These are phyloP conservation scores for Metschnikowia colocasiae DNA, from an alignment of 805 yeast species.

Conservation along the genomic window DNA sequence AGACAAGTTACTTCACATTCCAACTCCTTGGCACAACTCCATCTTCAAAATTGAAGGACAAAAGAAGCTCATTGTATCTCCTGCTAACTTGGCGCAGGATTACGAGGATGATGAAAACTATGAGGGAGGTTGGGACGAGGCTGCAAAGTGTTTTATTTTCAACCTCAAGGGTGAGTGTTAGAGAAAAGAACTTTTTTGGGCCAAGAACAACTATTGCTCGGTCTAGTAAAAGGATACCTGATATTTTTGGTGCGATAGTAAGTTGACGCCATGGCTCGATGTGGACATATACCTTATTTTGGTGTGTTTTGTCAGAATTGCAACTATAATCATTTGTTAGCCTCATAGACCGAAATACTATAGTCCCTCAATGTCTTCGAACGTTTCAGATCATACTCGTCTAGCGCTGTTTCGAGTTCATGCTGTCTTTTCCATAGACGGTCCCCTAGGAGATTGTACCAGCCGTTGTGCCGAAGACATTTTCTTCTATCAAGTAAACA, in stretches of 20 bases:
- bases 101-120: conserved; percentile 13
- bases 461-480: conserved; percentile 53
- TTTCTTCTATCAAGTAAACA: conserved; percentile 55
- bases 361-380: conserved; percentile 32
- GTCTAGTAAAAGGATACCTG: not conserved
- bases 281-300: not conserved
- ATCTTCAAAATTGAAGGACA: conserved; percentile 42
- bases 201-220: not conserved
- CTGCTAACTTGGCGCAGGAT: conserved; percentile 11
- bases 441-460: conserved; percentile 41
- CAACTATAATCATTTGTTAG: not conserved
- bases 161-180: conserved; percentile 1
- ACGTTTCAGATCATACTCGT: conserved; percentile 25
- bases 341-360: conserved; percentile 31
- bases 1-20: conserved; percentile 53
- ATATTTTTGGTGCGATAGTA: not conserved
- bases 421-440: conserved; percentile 27
- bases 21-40: conserved; percentile 66
- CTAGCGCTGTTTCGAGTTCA: conserved; percentile 34
- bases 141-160: conserved; percentile 12
- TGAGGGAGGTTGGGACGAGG: conserved; percentile 19
- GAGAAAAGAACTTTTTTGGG: not conserved
- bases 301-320: not conserved
- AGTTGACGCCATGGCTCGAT: not conserved
- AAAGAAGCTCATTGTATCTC: conserved; percentile 19